phyloP scores from a whole-genome alignment of 805 yeast species.

The Metschnikowia lunata region DNA sequence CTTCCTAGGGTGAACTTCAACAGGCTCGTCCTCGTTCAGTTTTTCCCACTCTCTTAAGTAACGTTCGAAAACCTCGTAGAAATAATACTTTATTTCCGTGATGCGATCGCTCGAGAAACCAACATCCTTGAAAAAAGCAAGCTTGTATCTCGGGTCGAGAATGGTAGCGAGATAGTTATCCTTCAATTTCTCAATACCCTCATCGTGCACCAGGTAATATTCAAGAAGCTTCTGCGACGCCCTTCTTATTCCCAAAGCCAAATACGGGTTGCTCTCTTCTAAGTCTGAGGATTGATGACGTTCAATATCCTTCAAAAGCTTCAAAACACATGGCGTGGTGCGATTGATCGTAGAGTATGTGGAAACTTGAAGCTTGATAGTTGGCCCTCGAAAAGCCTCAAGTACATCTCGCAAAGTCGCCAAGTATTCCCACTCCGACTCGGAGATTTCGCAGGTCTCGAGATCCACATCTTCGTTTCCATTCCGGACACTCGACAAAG shows the following conservation, averaged over 20 bases:
- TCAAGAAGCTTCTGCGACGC: slow-evolving; percentile 2
- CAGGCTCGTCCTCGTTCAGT: not conserved
- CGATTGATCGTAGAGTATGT: not conserved
- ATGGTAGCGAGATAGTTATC: slow-evolving; percentile 2
- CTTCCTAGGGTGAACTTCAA: not conserved
- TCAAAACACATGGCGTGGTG: not conserved
- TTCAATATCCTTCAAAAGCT: not conserved
- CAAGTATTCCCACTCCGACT: slow-evolving; percentile 3
- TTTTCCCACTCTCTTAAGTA: not conserved
- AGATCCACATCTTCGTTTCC: not conserved
- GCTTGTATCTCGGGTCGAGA: slow-evolving; percentile 5
- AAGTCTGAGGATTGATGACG: not conserved
- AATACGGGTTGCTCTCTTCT: not conserved
- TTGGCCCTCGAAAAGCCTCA: not conserved
- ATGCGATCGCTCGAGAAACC: not conserved
- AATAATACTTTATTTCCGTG: not conserved
- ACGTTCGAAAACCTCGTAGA: not conserved
- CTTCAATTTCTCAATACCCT: slow-evolving; percentile 1
- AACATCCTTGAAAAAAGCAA: not conserved
- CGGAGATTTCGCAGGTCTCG: not conserved
- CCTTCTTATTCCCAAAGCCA: slow-evolving; percentile 1
- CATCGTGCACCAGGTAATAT: too few relatives aligned
- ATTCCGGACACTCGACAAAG: not conserved
- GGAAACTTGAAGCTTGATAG: slow-evolving; percentile 3
- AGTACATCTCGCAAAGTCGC: slow-evolving; percentile 1